These are phyloP conservation scores for Danielia oregonensis DNA, from an alignment of 805 yeast genomes.

Conservation along the genomic window DNA sequence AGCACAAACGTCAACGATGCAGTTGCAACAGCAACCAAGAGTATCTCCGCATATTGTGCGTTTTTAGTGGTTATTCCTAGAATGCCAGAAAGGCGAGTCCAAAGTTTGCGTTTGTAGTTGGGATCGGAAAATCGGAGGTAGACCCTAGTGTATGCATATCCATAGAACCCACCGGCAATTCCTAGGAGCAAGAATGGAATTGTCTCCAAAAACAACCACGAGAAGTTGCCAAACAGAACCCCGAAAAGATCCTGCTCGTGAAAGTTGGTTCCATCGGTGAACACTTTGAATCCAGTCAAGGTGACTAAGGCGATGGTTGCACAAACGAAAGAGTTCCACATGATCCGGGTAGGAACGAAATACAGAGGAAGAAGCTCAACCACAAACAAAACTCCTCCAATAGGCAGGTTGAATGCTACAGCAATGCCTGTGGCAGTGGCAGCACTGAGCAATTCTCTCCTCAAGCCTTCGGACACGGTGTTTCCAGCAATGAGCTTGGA, in stretches of 20 bases:
- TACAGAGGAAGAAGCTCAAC: slow-evolving; percentile 65
- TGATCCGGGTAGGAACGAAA: slow-evolving; percentile 56
- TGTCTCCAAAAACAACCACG: slow-evolving; percentile 70
- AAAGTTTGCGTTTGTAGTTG: slow-evolving; percentile 31
- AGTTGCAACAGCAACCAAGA: slow-evolving; percentile 46
- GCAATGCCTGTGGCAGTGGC: slow-evolving; percentile 83
- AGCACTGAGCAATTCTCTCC: slow-evolving; percentile 66
- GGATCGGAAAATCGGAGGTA: slow-evolving; percentile 32
- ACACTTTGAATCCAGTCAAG: slow-evolving; percentile 38
- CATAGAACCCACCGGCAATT: slow-evolving; percentile 63
- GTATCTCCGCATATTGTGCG: slow-evolving; percentile 45
- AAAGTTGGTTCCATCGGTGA: slow-evolving; percentile 38
- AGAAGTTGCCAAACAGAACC: slow-evolving; percentile 63
- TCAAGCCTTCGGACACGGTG: slow-evolving; percentile 49
- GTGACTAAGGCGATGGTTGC: slow-evolving; percentile 70
- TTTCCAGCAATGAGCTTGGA: slow-evolving; percentile 29
- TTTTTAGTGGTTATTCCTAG: slow-evolving; percentile 14
- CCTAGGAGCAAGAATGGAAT: slow-evolving; percentile 74
- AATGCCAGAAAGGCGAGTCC: slow-evolving; percentile 8
- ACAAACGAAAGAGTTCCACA: slow-evolving; percentile 84
- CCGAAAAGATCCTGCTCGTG: slow-evolving; percentile 51
- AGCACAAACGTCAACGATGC: slow-evolving; percentile 55
- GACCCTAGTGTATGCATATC: slow-evolving; percentile 48
- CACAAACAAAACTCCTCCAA: slow-evolving; percentile 82
- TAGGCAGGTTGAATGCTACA: slow-evolving; percentile 82